These are phyloP conservation scores for Haematococcus lacustris DNA, from an alignment of 139 green algal species.

Conservation along the genomic window DNA sequence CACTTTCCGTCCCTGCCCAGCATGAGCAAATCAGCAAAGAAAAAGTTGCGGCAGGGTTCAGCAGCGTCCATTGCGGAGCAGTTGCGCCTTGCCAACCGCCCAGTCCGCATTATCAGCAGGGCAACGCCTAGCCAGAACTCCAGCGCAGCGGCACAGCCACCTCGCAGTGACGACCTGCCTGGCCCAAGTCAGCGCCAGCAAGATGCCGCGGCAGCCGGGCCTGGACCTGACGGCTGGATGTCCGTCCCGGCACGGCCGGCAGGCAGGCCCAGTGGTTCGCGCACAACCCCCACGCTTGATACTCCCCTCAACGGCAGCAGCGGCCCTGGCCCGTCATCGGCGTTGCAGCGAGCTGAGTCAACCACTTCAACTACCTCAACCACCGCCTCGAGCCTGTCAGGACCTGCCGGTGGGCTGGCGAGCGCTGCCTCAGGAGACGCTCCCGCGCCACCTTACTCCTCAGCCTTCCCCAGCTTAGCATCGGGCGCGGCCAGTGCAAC, in stretches of 20 bases:
- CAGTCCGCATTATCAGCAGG: conserved; percentile 25
- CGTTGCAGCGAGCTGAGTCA: neutral
- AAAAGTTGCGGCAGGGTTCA: conserved; percentile 6
- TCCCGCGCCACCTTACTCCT: neutral
- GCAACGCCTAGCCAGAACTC: neutral
- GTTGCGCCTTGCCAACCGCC: conserved; percentile 18
- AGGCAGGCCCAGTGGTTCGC: neutral
- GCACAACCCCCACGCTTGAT: neutral
- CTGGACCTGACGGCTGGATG: no score
- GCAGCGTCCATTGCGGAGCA: conserved; percentile 22
- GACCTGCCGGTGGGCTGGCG: neutral
- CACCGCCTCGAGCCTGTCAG: neutral
- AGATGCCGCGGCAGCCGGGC: neutral
- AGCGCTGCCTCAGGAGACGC: neutral
- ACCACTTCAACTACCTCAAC: neutral
- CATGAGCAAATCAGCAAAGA: conserved; percentile 22
- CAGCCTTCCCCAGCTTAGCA: neutral
- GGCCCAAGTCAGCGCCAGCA: neutral
- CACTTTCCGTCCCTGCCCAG: conserved; percentile 66
- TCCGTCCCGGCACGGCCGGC: no score
- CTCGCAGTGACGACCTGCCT: neutral
- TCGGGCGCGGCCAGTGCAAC: no score
- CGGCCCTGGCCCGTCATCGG: neutral
- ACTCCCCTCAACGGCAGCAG: neutral
- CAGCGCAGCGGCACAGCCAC: no score